Conservation (phyloP, 2,329 filamentous ascomycete species). For the Sporothrix phasma region DNA sequence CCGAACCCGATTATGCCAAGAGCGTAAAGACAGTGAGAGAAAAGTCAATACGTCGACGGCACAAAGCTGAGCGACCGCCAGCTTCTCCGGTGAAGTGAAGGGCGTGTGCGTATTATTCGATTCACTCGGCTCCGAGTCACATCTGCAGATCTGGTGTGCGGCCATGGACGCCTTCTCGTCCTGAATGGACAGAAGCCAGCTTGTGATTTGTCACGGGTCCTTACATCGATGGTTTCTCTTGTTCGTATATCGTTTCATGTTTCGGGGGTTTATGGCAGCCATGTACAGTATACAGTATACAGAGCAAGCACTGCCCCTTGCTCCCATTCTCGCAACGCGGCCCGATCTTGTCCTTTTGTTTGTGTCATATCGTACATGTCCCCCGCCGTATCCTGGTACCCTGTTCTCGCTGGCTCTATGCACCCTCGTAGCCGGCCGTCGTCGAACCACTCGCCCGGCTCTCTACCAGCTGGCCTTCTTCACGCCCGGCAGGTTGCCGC, state of each 20-base stretch:
- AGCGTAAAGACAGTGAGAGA: neutral
- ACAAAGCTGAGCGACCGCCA: neutral
- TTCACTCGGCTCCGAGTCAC: neutral
- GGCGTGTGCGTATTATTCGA: neutral
- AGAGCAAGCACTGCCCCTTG: neutral
- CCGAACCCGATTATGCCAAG: neutral
- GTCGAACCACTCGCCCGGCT: neutral
- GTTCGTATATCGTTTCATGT: neutral
- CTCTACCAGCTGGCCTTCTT: constrained; percentile 91
- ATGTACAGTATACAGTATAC: constrained; percentile 2
- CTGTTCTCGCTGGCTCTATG: neutral
- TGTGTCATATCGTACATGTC: constrained; percentile 2
- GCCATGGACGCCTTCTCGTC: too few relatives aligned
- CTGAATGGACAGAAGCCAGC: neutral
- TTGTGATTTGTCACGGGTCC: neutral
- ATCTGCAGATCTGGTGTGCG: too few relatives aligned
- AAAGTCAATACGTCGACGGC: neutral
- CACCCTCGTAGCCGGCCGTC: neutral
- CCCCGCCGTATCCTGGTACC: neutral
- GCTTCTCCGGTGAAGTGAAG: neutral
- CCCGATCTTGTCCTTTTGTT: neutral
- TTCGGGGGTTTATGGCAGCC: neutral
- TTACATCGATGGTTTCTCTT: too few relatives aligned
- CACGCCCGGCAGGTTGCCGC: constrained; percentile 79
- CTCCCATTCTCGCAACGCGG: neutral